These are phyloP conservation scores for Beta vulgaris DNA, from an alignment of 148 eudicot genomes.

Conservation along the genomic window DNA sequence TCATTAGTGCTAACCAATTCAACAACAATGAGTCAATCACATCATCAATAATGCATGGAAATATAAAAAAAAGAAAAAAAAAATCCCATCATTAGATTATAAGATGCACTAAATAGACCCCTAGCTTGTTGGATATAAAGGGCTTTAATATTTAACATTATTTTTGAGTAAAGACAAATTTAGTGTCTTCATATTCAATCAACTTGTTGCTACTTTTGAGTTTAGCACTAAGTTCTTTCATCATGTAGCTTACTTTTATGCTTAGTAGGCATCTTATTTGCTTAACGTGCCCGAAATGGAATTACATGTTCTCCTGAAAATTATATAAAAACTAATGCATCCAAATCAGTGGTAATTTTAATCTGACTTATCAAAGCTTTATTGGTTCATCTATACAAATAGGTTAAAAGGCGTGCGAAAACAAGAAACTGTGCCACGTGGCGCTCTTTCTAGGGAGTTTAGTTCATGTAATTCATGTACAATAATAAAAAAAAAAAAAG, in stretches of 20 bases:
- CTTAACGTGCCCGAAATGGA: constrained; percentile 5
- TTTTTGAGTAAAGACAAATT: constrained; percentile 14
- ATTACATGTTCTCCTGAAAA: background rate
- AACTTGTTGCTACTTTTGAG: background rate
- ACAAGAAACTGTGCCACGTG: too few relatives aligned
- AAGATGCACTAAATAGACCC: background rate
- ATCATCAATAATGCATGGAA: constrained; percentile 14
- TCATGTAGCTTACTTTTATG: background rate
- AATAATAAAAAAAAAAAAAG: too few relatives aligned
- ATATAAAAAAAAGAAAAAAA: background rate
- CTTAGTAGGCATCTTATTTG: background rate
- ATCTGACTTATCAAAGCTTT: background rate
- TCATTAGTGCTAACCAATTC: constrained; percentile 36
- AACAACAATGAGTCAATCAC: constrained; percentile 19
- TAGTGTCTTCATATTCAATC: constrained; percentile 13
- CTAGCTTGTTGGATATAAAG: background rate
- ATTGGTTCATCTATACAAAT: too few relatives aligned
- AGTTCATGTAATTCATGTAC: too few relatives aligned
- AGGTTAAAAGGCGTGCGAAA: too few relatives aligned
- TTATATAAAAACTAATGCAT: background rate
- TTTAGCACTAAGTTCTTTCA: background rate
- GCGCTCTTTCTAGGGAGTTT: too few relatives aligned
- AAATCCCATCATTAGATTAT: background rate
- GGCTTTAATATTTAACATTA: background rate
- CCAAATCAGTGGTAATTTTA: background rate